Conservation (phyloP, 2,329 filamentous ascomycete genomes). For the Xylariomycetidae sp. region DNA sequence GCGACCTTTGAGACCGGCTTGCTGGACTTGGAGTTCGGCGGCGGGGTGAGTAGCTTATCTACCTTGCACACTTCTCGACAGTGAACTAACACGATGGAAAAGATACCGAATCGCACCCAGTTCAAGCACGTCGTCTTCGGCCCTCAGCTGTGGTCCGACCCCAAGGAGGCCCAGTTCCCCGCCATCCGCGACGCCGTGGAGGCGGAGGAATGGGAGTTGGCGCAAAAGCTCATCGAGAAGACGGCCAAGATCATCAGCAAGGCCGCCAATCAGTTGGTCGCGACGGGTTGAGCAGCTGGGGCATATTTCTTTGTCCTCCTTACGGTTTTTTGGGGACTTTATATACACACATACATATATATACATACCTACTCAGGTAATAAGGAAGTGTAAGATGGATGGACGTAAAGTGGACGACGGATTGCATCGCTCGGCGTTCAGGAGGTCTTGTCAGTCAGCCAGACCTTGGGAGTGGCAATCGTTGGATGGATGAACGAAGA, state of each 20-base stretch:
- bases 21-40: slow-evolving; percentile 65
- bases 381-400: too few species aligned
- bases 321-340: too few species aligned
- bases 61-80: slow-evolving; percentile 1
- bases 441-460: slow-evolving; percentile 1
- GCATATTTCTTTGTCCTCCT: too few species aligned
- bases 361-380: too few species aligned
- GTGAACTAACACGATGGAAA: not conserved
- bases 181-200: slow-evolving; percentile 78
- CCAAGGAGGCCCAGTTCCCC: slow-evolving; percentile 67
- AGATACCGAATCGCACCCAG: slow-evolving; percentile 82
- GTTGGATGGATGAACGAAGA: not conserved
- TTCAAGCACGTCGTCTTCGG: slow-evolving; percentile 92
- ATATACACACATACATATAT: too few species aligned
- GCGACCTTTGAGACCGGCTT: slow-evolving; percentile 75
- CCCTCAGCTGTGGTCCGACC: slow-evolving; percentile 69
- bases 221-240: slow-evolving; percentile 63
- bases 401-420: too few species aligned
- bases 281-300: too few species aligned
- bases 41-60: slow-evolving; percentile 58
- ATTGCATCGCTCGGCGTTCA: slow-evolving; percentile 11
- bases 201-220: slow-evolving; percentile 61
- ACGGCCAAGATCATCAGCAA: slow-evolving; percentile 57
- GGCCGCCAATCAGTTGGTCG: slow-evolving; percentile 16
- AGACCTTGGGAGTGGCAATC: not conserved